Conservation (phyloP, 1,139 yeast genomes). For the Debaryomycetaceae sp. region DNA sequence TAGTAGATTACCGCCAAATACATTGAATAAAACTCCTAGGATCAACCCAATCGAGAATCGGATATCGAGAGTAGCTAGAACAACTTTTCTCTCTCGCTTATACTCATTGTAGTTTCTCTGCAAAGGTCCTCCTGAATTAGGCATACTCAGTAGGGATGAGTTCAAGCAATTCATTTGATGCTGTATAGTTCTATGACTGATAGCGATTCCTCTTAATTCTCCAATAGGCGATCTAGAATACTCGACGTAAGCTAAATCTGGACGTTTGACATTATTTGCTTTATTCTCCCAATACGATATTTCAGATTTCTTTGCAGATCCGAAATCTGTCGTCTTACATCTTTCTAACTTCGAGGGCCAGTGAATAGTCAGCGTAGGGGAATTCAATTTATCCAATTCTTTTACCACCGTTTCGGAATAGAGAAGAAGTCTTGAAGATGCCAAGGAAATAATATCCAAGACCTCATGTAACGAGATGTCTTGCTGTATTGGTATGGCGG, state of each 20-base stretch:
- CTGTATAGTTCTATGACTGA: slow-evolving; percentile 81
- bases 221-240: slow-evolving; percentile 90
- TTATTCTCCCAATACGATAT: slow-evolving; percentile 27
- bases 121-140: slow-evolving; percentile 44
- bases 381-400: slow-evolving; percentile 57
- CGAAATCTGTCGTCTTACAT: slow-evolving; percentile 89
- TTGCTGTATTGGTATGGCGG: slow-evolving; percentile 89
- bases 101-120: slow-evolving; percentile 27
- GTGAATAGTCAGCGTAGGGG: slow-evolving; percentile 29
- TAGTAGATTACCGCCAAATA: slow-evolving; percentile 79
- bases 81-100: slow-evolving; percentile 30
- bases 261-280: slow-evolving; percentile 17
- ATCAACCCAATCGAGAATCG: slow-evolving; percentile 87
- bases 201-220: slow-evolving; percentile 87
- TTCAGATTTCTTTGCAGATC: slow-evolving; percentile 52
- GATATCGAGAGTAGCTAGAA: slow-evolving; percentile 76
- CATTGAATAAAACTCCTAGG: slow-evolving; percentile 73
- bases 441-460: slow-evolving; percentile 64
- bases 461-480: slow-evolving; percentile 66
- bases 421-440: slow-evolving; percentile 75
- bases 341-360: slow-evolving; percentile 52
- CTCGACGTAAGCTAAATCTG: slow-evolving; percentile 89
- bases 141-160: slow-evolving; percentile 63
- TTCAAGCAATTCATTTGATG: slow-evolving; percentile 84
- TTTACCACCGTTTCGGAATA: slow-evolving; percentile 78